These are phyloP conservation scores for Colletotrichum sp. DNA, from an alignment of 2,329 filamentous ascomycete species.

Conservation along the genomic window DNA sequence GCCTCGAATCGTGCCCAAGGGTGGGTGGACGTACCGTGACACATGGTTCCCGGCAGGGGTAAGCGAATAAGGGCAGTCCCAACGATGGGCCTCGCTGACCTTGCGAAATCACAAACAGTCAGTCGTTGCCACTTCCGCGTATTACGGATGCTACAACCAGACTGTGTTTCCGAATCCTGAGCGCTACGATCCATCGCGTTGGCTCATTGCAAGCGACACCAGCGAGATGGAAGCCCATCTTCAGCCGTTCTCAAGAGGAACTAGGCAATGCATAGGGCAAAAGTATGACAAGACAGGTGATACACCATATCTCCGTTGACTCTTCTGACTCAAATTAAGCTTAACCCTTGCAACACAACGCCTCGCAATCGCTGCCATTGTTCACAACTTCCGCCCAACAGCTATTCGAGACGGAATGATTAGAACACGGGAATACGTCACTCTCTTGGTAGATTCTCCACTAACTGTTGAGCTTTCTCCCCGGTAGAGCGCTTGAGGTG, in stretches of 20 bases:
- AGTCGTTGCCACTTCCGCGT: neutral
- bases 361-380: neutral
- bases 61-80: neutral
- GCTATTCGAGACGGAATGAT: neutral
- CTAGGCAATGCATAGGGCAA: slow-evolving; percentile 10
- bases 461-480: neutral
- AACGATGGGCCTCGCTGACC: no score
- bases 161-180: neutral
- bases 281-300: neutral
- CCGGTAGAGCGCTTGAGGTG: neutral
- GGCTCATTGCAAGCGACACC: neutral
- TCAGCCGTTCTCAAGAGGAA: slow-evolving; percentile 6
- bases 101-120: neutral
- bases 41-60: neutral
- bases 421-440: neutral
- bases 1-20: slow-evolving; percentile 3
- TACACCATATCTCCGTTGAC: neutral
- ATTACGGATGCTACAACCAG: neutral
- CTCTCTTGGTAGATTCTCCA: neutral
- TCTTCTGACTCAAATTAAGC: no score
- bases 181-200: neutral
- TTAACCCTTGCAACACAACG: neutral
- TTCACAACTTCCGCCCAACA: neutral
- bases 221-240: neutral
- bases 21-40: neutral